These are phyloP conservation scores for Debaryomyces coudertii DNA, from an alignment of 1,139 yeast genomes.

Conservation along the genomic window DNA sequence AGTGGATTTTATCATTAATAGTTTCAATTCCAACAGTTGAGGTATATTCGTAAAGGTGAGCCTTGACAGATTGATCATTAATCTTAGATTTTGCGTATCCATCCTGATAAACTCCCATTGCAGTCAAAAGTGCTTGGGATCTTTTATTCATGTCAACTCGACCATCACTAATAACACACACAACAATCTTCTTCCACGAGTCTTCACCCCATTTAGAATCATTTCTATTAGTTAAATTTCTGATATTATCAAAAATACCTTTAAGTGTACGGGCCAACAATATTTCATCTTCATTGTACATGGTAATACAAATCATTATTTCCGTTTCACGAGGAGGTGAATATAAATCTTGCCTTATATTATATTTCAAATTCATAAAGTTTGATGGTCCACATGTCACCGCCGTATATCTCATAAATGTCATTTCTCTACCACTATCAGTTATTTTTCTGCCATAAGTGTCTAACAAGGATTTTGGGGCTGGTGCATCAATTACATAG, in stretches of 20 bases:
- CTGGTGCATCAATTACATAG: slow-evolving; percentile 79
- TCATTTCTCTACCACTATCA: slow-evolving; percentile 62
- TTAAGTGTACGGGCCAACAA: slow-evolving; percentile 71
- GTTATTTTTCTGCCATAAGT: slow-evolving; percentile 54
- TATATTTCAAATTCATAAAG: slow-evolving; percentile 58
- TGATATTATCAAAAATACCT: slow-evolving; percentile 76
- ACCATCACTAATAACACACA: slow-evolving; percentile 77
- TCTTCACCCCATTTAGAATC: slow-evolving; percentile 78
- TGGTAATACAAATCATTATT: slow-evolving; percentile 72
- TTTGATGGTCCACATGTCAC: slow-evolving; percentile 79
- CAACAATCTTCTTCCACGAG: slow-evolving; percentile 79
- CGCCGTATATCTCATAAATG: slow-evolving; percentile 79
- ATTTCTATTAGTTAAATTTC: slow-evolving; percentile 58
- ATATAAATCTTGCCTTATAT: slow-evolving; percentile 68
- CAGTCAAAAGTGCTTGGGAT: slow-evolving; percentile 65
- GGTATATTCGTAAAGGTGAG: slow-evolving; percentile 81
- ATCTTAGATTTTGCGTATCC: slow-evolving; percentile 81
- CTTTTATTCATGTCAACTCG: slow-evolving; percentile 68
- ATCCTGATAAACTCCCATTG: slow-evolving; percentile 78
- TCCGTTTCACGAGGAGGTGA: slow-evolving; percentile 71
- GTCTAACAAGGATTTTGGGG: slow-evolving; percentile 59
- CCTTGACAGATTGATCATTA: slow-evolving; percentile 66
- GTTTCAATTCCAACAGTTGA: slow-evolving; percentile 74
- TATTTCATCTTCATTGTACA: slow-evolving; percentile 81
- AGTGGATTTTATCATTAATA: slow-evolving; percentile 56